Base-by-base conservation (phyloP, 1,284 basidiomycete species). In the Sphagnurus paluster region DNA sequence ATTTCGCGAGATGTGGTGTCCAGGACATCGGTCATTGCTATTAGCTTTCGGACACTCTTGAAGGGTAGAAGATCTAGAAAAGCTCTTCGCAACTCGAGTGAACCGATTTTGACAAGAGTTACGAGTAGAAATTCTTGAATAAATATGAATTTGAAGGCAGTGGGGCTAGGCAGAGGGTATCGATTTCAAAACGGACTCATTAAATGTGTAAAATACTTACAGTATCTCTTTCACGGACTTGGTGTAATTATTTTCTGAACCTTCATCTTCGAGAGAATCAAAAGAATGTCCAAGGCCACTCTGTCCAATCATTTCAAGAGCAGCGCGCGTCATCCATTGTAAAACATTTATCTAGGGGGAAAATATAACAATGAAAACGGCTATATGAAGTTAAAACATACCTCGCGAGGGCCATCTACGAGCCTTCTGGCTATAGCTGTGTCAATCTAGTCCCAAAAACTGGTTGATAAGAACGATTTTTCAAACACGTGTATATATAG, bases 21-120 rank as follows among this genome's bases (percentile, higher is more conserved):
- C 55, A 77, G 64, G 4, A 61, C 57, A 46, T 77, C 70, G 3
- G 66, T 46, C 20, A 75, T 66, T 9, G 66, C 59, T 3, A 63
- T 62, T 26, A 71, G 21, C 3, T 60, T 53, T 33, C 70, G 68
- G 11, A 74, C 35, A 7, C 53, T 41, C 45, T 62, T 56, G 43
- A 55, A 64, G 1, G 72, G 75, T 14, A 70, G 33, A 23, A 61
- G 39, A n/a, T 68, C 57, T 0, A 72, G 53, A 2, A 73, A 14
- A 30, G 58, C 63, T 17, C 68, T 62, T 11, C 69, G 63, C 32
- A 77, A 62, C 14, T 49, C 48, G 0, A 66, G 52, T 1, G 70
- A 51, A 4, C 69, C 70, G 4, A 73, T 52, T 21, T 63, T 65
- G 7, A 63, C 47, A 5, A 68, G 43, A 8, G 57, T 56, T 0